Conservation (phyloP, 2,329 filamentous ascomycete genomes). For the Lachnellula suecica region DNA sequence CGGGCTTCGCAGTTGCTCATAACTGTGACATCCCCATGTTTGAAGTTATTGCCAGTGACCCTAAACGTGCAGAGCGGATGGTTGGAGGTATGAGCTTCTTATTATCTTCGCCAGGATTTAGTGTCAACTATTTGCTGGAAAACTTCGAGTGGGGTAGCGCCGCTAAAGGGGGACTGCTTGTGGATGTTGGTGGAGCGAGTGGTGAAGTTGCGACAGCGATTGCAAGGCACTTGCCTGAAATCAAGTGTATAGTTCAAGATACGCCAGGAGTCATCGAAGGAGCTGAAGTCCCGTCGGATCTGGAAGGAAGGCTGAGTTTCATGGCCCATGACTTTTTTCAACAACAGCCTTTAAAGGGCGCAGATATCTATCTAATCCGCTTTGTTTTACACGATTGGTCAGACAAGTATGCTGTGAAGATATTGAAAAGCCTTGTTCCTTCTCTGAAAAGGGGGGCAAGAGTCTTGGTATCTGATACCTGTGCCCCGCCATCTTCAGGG, state of each 20-base stretch:
- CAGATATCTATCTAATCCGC: background rate
- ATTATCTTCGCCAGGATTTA: too few relatives aligned
- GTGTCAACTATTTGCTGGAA: too few relatives aligned
- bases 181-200: background rate
- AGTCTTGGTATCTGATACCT: background rate
- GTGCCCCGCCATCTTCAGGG: background rate
- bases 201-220: background rate
- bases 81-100: background rate
- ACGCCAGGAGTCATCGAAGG: background rate
- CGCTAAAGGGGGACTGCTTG: too few relatives aligned
- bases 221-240: background rate
- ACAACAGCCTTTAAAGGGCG: background rate
- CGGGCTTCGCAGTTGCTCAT: background rate
- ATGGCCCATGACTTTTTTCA: background rate
- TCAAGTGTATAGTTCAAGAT: constrained; percentile 2
- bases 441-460: background rate
- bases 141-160: too few relatives aligned
- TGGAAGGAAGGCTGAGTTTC: background rate
- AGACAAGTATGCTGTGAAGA: background rate
- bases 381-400: background rate
- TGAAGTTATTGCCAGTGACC: background rate
- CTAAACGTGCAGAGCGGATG: background rate
- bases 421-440: background rate
- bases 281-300: background rate
- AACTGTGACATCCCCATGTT: background rate